Conservation (phyloP, 768 basidiomycete genomes). For the Tephrocybe rancida region DNA sequence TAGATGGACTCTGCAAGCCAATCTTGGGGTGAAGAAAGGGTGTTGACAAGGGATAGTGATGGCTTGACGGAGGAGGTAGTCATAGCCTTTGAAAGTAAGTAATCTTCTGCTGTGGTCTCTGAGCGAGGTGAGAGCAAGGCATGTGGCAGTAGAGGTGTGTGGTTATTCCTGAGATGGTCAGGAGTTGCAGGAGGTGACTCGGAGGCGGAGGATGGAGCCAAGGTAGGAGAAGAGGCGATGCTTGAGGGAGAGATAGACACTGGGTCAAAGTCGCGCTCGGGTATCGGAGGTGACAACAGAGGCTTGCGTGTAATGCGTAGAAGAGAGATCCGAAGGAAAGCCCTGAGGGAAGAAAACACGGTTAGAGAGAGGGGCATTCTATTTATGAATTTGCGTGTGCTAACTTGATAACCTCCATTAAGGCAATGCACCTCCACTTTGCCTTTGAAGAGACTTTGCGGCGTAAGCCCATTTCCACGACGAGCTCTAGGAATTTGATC, state of each 20-base stretch:
- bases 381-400: constrained; percentile 21
- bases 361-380: constrained; percentile 5
- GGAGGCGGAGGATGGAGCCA: constrained; percentile 58
- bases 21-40: constrained; percentile 64
- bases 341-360: constrained; percentile 45
- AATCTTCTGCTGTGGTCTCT: constrained; percentile 72
- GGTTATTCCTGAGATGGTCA: constrained; percentile 82
- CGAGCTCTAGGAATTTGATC: constrained; percentile 78
- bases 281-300: constrained; percentile 74
- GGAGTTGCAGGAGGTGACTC: constrained; percentile 66
- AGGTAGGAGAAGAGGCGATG: constrained; percentile 58
- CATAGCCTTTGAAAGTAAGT: constrained; percentile 79
- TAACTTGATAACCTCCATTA: constrained; percentile 86
- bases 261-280: constrained; percentile 88
- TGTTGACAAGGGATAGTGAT: constrained; percentile 64
- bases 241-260: constrained; percentile 59
- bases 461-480: constrained; percentile 87
- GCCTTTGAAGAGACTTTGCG: constrained; percentile 65
- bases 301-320: constrained; percentile 79
- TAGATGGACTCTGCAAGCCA: constrained; percentile 78
- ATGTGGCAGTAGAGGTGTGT: constrained; percentile 64
- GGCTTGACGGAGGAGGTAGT: constrained; percentile 73
- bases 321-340: constrained; percentile 70
- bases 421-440: constrained; percentile 76
- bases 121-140: constrained; percentile 59